A percentile compares a stretch with the other conserved stretches of the same genome.
These are phyloP conservation scores for Naegleria fowleri DNA, from an alignment of 208 protist species.

Conservation along the genomic window DNA sequence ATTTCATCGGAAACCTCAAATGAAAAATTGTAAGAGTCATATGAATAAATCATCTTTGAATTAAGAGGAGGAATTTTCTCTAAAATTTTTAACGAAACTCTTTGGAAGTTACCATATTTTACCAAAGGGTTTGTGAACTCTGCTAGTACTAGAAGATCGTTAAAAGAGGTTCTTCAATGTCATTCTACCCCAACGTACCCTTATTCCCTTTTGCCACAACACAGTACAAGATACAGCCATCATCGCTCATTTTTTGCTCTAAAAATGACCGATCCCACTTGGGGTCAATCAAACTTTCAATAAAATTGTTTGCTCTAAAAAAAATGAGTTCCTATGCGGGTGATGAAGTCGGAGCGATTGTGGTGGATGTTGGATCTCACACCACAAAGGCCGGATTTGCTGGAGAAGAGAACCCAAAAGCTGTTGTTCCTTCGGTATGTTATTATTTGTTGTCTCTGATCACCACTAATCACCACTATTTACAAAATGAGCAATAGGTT, in stretches of 20 bases:
- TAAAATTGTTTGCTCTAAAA: not conserved
- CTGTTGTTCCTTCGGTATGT: slow-evolving; percentile 40
- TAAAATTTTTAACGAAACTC: not conserved
- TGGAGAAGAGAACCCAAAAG: slow-evolving; percentile 47
- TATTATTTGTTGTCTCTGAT: no score
- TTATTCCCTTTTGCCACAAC: not conserved
- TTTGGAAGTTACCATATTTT: not conserved
- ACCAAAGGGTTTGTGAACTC: not conserved
- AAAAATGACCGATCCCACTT: no score
- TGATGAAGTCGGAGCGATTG: slow-evolving; percentile 45
- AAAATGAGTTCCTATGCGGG: not conserved
- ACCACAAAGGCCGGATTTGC: slow-evolving; percentile 43
- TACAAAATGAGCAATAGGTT: not conserved
- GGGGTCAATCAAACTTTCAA: no score
- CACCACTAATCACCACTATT: not conserved
- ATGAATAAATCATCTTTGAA: not conserved
- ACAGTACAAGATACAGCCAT: not conserved
- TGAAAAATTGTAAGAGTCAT: not conserved
- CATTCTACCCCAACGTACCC: not conserved
- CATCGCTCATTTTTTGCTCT: not conserved
- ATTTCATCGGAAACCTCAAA: slow-evolving; percentile 10
- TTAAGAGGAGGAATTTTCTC: not conserved
- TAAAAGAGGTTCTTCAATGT: not conserved
- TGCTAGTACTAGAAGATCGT: not conserved
- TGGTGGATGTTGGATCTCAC: slow-evolving; percentile 42